phyloP scores from a whole-genome alignment of 2,329 filamentous ascomycete species.

The Scortechinia acanthostroma region DNA sequence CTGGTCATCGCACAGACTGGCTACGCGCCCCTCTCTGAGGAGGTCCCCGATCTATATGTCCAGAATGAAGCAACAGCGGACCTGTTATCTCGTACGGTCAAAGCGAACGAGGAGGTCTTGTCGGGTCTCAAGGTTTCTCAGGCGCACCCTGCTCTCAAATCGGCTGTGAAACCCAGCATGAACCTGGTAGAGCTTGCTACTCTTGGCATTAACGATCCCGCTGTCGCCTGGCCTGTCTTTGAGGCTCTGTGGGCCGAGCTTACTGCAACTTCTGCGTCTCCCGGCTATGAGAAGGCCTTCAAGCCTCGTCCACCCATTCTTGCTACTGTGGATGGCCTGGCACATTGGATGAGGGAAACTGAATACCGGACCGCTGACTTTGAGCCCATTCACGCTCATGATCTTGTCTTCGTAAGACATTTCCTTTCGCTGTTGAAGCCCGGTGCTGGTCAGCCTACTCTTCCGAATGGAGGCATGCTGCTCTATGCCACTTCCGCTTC shows the following conservation, averaged over 20 bases:
- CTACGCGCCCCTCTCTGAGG: slow-evolving; percentile 46
- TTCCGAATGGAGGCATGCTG: slow-evolving; percentile 51
- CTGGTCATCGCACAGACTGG: slow-evolving; percentile 54
- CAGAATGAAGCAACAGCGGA: slow-evolving; percentile 56
- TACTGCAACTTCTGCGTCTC: slow-evolving; percentile 25
- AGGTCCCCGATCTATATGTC: slow-evolving; percentile 34
- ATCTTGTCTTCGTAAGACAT: slow-evolving; percentile 52
- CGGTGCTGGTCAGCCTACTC: slow-evolving; percentile 16
- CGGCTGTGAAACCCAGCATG: slow-evolving; percentile 35
- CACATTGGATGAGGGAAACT: slow-evolving; percentile 55
- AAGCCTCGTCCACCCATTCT: slow-evolving; percentile 33
- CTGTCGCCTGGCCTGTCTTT: slow-evolving; percentile 56
- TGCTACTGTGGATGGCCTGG: slow-evolving; percentile 52
- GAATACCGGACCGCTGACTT: slow-evolving; percentile 49
- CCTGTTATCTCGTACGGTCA: slow-evolving; percentile 47
- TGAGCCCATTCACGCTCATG: slow-evolving; percentile 57
- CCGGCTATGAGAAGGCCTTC: not conserved
- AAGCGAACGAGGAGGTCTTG: slow-evolving; percentile 49
- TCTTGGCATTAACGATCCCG: slow-evolving; percentile 43
- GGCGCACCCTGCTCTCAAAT: slow-evolving; percentile 36
- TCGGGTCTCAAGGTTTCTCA: slow-evolving; percentile 11
- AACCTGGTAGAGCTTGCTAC: slow-evolving; percentile 48
- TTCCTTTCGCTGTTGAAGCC: slow-evolving; percentile 47
- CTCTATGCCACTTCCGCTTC: slow-evolving; percentile 53
- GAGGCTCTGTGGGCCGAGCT: slow-evolving; percentile 58